Base-by-base conservation (phyloP, 176 grass and related monocot species). In the Carex myosuroides region DNA sequence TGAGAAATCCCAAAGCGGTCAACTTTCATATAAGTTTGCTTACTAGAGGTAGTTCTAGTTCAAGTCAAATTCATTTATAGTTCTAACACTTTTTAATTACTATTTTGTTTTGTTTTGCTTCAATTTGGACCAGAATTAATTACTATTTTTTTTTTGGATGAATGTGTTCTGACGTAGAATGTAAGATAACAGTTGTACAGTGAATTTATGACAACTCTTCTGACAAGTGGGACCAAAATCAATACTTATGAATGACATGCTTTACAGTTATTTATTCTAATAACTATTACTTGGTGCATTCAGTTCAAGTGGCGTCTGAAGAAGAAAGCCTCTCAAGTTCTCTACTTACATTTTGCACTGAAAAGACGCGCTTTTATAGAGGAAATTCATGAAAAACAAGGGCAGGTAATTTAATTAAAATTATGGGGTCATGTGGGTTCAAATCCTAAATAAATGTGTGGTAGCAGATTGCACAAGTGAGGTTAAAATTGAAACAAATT, bases 351-450 rank as follows among this genome's bases (percentile, higher is more conserved):
- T 87, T 89, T 92, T 85, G 86, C 90, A 16, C 89, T 94, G 84
- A 94, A 94, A 79, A 88, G 79, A 60, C 92, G 92, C 37, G 88
- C 77, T 79, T 88, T 94, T 68, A 55, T 94, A 57, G 84, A 94
- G 71, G 92, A 94, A 85, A 88, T 91, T 81, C 90, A 94, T 88
- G 90, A 92, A 85, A 94, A 91, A 85, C 92, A 94, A 61, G 92
- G 90, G 75, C 92, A 94, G 92, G 92, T 94, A 39, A 33, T 62
- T 63, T 22, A 37, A 22, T 44, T 79, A 58, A 7, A 33, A 35
- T 64, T 64, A 64, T 21, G 62, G 24, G 22, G 24, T 64, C 62
- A 64, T 64, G 22, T 64, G 22, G 61, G 61, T 64, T 64, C 21
- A 64, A 64, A 9, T 64, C 61, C 21, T 30, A 64, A 29, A 64